These are phyloP conservation scores for Porphyrellus cyaneotinctus DNA, from an alignment of 768 basidiomycete species.

Conservation along the genomic window DNA sequence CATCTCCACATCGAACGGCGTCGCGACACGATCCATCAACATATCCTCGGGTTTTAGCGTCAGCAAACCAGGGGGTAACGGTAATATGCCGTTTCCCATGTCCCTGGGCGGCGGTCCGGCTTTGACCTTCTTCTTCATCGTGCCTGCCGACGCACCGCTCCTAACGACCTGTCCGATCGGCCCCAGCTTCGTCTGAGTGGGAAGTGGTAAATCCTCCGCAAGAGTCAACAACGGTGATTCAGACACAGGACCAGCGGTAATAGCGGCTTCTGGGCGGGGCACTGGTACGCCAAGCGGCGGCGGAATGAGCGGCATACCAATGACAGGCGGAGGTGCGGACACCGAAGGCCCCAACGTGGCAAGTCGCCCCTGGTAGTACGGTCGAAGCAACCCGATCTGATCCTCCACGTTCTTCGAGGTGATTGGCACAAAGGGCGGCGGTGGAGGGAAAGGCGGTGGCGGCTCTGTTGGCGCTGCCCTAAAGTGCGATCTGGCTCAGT, in stretches of 20 bases:
- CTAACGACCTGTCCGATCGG: slow-evolving; percentile 74
- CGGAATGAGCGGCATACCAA: slow-evolving; percentile 17
- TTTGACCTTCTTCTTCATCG: slow-evolving; percentile 60
- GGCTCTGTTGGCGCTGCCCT: slow-evolving; percentile 69
- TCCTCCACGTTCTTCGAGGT: slow-evolving; percentile 59
- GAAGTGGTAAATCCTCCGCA: slow-evolving; percentile 59
- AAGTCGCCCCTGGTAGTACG: slow-evolving; percentile 66
- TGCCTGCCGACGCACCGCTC: slow-evolving; percentile 38
- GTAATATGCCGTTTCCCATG: slow-evolving; percentile 14
- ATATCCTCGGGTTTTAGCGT: slow-evolving; percentile 19
- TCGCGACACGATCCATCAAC: slow-evolving; percentile 16
- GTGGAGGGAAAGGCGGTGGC: slow-evolving; percentile 80
- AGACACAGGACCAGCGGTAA: background rate
- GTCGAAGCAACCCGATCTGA: slow-evolving; percentile 82
- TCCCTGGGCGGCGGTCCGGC: slow-evolving; percentile 25
- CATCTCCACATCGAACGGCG: slow-evolving; percentile 12
- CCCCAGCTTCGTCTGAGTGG: slow-evolving; percentile 66
- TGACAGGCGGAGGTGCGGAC: slow-evolving; percentile 16
- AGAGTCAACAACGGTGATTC: slow-evolving; percentile 36
- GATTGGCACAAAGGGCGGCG: slow-evolving; percentile 75
- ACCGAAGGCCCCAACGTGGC: slow-evolving; percentile 35
- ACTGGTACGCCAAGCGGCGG: slow-evolving; percentile 4
- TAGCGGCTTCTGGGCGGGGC: background rate
- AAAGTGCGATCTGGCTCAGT: slow-evolving; percentile 5
- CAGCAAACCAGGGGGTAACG: slow-evolving; percentile 19